phyloP scores from a whole-genome alignment of 2,329 filamentous ascomycete genomes.

The Ophiosphaerella herpotricha region DNA sequence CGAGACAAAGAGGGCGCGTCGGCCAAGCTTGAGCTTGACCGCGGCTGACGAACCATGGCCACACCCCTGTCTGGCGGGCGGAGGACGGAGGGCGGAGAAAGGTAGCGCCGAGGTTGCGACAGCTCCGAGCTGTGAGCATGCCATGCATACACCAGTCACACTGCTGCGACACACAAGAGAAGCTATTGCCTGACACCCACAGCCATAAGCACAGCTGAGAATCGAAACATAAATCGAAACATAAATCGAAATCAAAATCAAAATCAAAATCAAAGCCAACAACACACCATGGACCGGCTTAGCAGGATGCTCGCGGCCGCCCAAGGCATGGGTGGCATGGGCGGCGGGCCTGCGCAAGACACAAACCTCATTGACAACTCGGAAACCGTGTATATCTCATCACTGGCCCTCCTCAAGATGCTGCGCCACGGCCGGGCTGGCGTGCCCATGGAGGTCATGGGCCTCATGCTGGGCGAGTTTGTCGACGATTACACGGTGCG shows the following conservation, averaged over 20 bases:
- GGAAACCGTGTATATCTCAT: conserved; percentile 99
- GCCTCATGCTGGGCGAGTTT: conserved; percentile 97
- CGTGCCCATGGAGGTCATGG: conserved; percentile 99
- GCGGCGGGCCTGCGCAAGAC: conserved; percentile 60
- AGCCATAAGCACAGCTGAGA: too few species aligned
- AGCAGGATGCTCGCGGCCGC: conserved; percentile 83
- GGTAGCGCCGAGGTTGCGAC: neutral
- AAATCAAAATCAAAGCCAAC: neutral
- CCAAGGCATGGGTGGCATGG: conserved; percentile 69
- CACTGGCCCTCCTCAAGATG: conserved; percentile 97
- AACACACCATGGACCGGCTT: conserved; percentile 77
- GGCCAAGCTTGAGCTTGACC: conserved; percentile 11
- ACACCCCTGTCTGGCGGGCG: conserved; percentile 10
- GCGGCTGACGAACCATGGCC: neutral
- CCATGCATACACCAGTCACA: conserved; percentile 10
- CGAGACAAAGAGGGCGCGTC: neutral
- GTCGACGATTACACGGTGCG: conserved; percentile 98
- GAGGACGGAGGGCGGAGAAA: conserved; percentile 2
- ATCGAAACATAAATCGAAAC: too few species aligned
- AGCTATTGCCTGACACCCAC: too few species aligned
- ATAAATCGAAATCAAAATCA: too few species aligned
- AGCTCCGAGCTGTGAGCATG: conserved; percentile 6
- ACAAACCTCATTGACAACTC: conserved; percentile 97
- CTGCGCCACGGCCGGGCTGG: conserved; percentile 94
- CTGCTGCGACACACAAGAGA: conserved; percentile 4